Evolutionary conservation across 2,329 filamentous ascomycete genomes (phyloP).

Genomic region (Fusarium nurragi): DNA sequence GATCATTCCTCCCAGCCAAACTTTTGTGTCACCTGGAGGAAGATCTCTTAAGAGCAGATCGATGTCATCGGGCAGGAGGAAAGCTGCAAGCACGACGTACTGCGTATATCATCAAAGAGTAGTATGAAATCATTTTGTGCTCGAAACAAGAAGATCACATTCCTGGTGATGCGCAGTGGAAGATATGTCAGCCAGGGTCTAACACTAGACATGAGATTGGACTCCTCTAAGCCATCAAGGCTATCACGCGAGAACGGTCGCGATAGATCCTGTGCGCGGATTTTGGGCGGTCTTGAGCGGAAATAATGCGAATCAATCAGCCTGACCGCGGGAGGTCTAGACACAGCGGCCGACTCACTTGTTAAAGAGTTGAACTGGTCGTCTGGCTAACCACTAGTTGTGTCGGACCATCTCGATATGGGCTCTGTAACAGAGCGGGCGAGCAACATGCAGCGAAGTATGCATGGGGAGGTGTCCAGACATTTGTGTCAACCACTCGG

Average conservation of each 20-base stretch:
- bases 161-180: background rate
- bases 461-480: background rate
- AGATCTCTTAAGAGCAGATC: background rate
- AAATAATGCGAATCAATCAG: background rate
- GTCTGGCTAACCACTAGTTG: constrained; percentile 12
- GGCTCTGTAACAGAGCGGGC: too few species aligned
- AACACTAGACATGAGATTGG: too few species aligned
- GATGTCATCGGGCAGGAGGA: background rate
- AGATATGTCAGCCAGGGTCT: background rate
- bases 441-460: background rate
- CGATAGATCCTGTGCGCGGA: background rate
- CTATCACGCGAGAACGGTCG: too few species aligned
- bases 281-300: background rate
- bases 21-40: background rate
- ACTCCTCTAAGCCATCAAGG: too few species aligned
- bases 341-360: constrained; percentile 3
- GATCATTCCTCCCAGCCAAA: constrained; percentile 2
- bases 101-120: background rate
- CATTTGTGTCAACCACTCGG: constrained; percentile 5
- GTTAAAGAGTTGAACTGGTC: background rate
- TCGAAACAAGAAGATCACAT: background rate
- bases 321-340: background rate
- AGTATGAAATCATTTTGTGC: background rate
- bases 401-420: background rate
- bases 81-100: background rate